A percentile compares a stretch with the other conserved stretches of the same genome.
Evolutionary conservation across 441 rosid genomes (phyloP).

Genomic region (Lepidium campestre): DNA sequence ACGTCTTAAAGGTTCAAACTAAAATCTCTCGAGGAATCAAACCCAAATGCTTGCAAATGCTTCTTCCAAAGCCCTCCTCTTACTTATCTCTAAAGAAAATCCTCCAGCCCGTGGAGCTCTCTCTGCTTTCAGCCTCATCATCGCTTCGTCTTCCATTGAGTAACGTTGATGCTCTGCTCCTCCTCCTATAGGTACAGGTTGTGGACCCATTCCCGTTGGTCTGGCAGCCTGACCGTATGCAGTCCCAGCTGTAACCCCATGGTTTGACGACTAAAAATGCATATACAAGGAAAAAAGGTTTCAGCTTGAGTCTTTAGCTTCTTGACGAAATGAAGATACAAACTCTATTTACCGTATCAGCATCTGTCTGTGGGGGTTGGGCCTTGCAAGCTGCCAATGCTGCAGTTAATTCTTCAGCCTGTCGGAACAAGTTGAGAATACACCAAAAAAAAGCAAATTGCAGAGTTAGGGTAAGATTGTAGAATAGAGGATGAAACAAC

Average conservation of each 20-base stretch:
- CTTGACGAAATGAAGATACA: background rate
- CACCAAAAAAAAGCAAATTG: background rate
- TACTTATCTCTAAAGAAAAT: constrained; percentile 70
- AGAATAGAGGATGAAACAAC: background rate
- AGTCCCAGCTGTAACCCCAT: constrained; percentile 39
- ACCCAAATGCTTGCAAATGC: constrained; percentile 83
- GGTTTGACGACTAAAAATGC: constrained; percentile 34
- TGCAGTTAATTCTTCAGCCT: constrained; percentile 90
- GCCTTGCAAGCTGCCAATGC: constrained; percentile 85
- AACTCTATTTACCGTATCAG: constrained; percentile 49
- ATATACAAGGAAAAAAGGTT: background rate
- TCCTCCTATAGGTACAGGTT: constrained; percentile 58
- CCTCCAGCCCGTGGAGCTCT: constrained; percentile 83
- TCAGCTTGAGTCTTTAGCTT: background rate
- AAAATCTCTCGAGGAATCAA: constrained; percentile 25
- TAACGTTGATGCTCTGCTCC: constrained; percentile 52
- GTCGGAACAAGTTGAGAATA: constrained; percentile 2
- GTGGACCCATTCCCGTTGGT: constrained; percentile 67
- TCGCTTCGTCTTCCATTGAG: constrained; percentile 58
- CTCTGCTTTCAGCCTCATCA: constrained; percentile 64
- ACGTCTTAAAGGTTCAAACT: background rate
- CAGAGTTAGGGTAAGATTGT: background rate
- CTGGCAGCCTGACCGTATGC: constrained; percentile 90
- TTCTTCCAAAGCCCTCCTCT: constrained; percentile 78
- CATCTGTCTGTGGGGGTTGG: constrained; percentile 39